Evolutionary conservation across 148 eudicot genomes (phyloP), one percentile per base, ranked within the genome.

Genomic region (Rhododendron simsii): DNA sequence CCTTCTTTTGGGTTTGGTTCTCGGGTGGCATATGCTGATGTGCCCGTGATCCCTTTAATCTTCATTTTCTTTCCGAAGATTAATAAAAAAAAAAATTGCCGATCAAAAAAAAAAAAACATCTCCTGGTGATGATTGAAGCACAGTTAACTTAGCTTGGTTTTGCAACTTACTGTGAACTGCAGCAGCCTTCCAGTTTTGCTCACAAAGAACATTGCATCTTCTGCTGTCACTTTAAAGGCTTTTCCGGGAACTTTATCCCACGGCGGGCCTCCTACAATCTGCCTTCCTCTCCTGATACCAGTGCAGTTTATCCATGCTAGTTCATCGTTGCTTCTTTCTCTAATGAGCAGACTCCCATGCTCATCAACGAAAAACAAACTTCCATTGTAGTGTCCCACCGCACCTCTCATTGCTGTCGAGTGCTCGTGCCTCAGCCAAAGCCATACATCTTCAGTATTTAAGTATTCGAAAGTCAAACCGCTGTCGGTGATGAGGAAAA

Each of bases 391-490:
- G 88, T 87, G 90, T 85, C 95, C 98, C 26, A 93, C 80, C 2
- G 91, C 95, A 15, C 94, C 94, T 87, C 84, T 86, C 86, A 96
- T 93, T 10, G 85, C 81, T 45, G 88, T 86, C n/a, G 91, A 30
- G 57, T 96, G 92, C 65, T 94, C 95, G 69, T 93, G 98, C 89
- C 89, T 86, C 85, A 96, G 84, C 98, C 98, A 96, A 30, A 94
- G 45, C 91, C 95, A 93, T 47, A 91, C 83, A 80, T 93, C 90
- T 41, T 94, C 96, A 26, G 88, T 87, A 83, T 92, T 90, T 13
- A 96, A 86, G 87, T 92, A 94, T 47, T 96, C 98, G 55, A 90
- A 90, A 15, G 90, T 87, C 88, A 92, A 9, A 0, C 96, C 95
- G 7, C 81, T 85, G 10, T 88, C 89, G 6, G 94, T 85, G 48